phyloP scores from a whole-genome alignment of 2,329 filamentous ascomycete genomes.

The Trichoderma atrobrunneum region DNA sequence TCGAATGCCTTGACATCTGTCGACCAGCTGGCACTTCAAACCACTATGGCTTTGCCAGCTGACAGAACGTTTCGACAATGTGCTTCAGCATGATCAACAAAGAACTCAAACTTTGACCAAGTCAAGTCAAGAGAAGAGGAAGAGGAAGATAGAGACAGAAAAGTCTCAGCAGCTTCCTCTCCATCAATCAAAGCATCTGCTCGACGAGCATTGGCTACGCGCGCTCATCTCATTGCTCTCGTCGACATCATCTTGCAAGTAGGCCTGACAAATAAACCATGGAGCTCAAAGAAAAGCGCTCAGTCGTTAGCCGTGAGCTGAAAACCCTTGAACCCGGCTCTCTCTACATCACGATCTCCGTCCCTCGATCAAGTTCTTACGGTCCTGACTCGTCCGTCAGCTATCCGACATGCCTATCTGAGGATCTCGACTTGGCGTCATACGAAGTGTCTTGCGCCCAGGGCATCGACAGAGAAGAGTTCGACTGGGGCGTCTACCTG shows the following conservation, averaged over 20 bases:
- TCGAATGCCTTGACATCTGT: not conserved
- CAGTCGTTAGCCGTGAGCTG: slow-evolving; percentile 23
- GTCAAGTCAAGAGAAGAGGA: not conserved
- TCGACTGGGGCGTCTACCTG: slow-evolving; percentile 39
- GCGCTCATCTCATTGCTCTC: not conserved
- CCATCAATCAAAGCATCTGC: not conserved
- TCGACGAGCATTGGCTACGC: not conserved
- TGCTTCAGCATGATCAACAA: not conserved
- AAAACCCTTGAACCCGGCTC: slow-evolving; percentile 25
- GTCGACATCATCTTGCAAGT: not conserved
- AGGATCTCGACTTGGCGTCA: slow-evolving; percentile 21
- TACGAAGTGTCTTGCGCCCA: slow-evolving; percentile 25
- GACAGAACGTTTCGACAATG: not conserved
- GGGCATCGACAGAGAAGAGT: slow-evolving; percentile 29
- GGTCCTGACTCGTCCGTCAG: not conserved
- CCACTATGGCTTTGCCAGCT: not conserved
- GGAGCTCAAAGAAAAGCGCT: slow-evolving; percentile 1
- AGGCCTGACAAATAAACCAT: not conserved
- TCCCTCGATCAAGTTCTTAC: slow-evolving; percentile 20
- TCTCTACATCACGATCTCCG: slow-evolving; percentile 28
- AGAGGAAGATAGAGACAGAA: not conserved
- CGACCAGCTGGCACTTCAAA: not conserved
- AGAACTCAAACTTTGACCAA: not conserved
- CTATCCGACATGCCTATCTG: slow-evolving; percentile 3
- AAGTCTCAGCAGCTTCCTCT: not conserved